Evolutionary conservation across 129 eudicot species (phyloP).

Genomic region (Apium graveolens): DNA sequence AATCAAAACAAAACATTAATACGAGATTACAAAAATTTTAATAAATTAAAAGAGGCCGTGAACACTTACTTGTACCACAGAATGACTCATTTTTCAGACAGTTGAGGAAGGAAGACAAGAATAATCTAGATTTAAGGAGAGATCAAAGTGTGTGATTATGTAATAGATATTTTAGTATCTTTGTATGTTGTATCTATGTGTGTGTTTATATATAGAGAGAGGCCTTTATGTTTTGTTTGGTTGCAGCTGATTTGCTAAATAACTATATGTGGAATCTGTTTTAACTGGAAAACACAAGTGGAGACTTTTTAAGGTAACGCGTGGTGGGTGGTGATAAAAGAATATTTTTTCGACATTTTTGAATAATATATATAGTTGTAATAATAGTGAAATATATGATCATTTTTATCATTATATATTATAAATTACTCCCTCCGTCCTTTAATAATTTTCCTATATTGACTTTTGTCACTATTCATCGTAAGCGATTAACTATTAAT

Average conservation of each 20-base stretch:
- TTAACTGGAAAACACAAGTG: neutral
- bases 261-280: too few relatives aligned
- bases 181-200: neutral
- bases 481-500: too few relatives aligned
- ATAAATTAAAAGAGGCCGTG: neutral
- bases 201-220: neutral
- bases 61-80: conserved; percentile 46
- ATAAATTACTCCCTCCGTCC: too few relatives aligned
- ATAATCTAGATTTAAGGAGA: neutral
- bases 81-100: conserved; percentile 36
- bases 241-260: too few relatives aligned
- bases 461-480: too few relatives aligned
- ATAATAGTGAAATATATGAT: too few relatives aligned
- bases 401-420: too few relatives aligned
- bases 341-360: too few relatives aligned
- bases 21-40: neutral
- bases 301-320: neutral
- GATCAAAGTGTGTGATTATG: conserved; percentile 1
- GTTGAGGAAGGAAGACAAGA: neutral
- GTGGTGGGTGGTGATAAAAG: neutral
- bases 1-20: neutral
- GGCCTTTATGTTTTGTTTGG: too few relatives aligned
- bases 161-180: neutral
- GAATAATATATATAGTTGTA: too few relatives aligned
- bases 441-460: too few relatives aligned